Percentiles rank a stretch among this genome's conserved stretches.
Conservation (phyloP, 768 basidiomycete genomes). For the Strobilomyces confusus region DNA sequence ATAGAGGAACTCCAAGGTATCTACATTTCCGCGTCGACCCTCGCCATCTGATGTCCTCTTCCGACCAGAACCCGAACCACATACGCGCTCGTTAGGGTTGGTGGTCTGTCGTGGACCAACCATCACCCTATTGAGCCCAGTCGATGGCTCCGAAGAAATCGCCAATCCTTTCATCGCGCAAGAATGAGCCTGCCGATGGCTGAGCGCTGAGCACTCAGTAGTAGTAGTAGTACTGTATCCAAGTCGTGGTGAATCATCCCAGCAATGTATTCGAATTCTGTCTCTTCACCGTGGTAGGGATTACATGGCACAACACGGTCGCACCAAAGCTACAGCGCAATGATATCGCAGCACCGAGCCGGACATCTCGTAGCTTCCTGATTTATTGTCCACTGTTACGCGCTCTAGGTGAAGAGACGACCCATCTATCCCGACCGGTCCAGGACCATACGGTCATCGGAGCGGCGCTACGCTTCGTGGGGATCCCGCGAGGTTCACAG, state of each 20-base stretch:
- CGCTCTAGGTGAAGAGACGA: not conserved
- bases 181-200: too few species aligned
- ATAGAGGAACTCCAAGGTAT: conserved; percentile 75
- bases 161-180: conserved; percentile 81
- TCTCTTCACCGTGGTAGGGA: conserved; percentile 15
- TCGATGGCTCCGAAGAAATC: conserved; percentile 94
- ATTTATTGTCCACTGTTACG: not conserved
- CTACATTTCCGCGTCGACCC: conserved; percentile 16
- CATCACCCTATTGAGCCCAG: conserved; percentile 89
- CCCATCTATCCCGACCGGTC: conserved; percentile 1
- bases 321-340: conserved; percentile 13
- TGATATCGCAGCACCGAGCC: not conserved
- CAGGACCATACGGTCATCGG: conserved; percentile 15
- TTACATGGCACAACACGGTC: conserved; percentile 14
- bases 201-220: too few species aligned
- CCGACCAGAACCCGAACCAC: conserved; percentile 56
- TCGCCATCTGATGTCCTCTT: conserved; percentile 9
- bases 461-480: conserved; percentile 24
- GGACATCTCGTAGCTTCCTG: not conserved
- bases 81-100: conserved; percentile 68
- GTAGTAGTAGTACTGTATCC: not conserved
- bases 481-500: conserved; percentile 19
- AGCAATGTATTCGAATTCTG: conserved; percentile 4
- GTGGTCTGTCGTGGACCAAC: conserved; percentile 93
- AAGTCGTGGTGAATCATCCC: not conserved